Evolutionary conservation across 345 rosid species (phyloP), one percentile per base, ranked within the genome.

Genomic region (Eucalyptus cloeziana): DNA sequence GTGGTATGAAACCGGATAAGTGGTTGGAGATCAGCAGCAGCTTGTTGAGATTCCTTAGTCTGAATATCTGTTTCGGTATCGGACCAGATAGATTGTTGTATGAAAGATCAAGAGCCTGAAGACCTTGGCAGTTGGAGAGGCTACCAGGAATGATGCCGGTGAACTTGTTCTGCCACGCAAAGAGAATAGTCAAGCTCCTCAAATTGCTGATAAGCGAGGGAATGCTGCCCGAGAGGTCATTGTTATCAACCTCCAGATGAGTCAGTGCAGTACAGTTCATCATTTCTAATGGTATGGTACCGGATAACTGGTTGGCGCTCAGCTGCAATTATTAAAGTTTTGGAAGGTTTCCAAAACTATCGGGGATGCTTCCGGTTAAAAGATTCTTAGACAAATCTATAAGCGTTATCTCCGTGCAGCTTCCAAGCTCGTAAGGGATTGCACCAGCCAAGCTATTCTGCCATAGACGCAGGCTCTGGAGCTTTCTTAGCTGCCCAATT

Each of bases 71-170:
- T 37, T 90, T 91, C 0, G 99, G 98, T 44, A 97, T 94, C 33
- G 94, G 92, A 91, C 99, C 99, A 47, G 93, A 93, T 79, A 96
- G 95, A 89, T 88, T 93, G 92, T 97, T 97, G 92, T 94, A 97
- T 14, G 99, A 97, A 33, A 97, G 91, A 90, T 97, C 97, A 71
- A 97, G 93, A 89, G 98, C 98, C 93, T 97, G 95, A 90, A 98
- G 99, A 85, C 95, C 94, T 92, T 87, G 90, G 89, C 99, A 96
- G 58, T 91, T 88, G 6, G 97, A 95, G 62, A 96, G 90, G 81
- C 94, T 94, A 91, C 92, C 94, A 3, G 98, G 99, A 49, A 98
- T 91, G 22, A 89, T 92, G 22, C 99, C 99, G 3, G 99, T 94
- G 79, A 98, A 93, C 90, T 92, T 94, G 91, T 98, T 98, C 89